Percentiles rank a stretch among this genome's conserved stretches.
Evolutionary conservation across 306 rosid species (phyloP).

Genomic region (Mimosa pudica): DNA sequence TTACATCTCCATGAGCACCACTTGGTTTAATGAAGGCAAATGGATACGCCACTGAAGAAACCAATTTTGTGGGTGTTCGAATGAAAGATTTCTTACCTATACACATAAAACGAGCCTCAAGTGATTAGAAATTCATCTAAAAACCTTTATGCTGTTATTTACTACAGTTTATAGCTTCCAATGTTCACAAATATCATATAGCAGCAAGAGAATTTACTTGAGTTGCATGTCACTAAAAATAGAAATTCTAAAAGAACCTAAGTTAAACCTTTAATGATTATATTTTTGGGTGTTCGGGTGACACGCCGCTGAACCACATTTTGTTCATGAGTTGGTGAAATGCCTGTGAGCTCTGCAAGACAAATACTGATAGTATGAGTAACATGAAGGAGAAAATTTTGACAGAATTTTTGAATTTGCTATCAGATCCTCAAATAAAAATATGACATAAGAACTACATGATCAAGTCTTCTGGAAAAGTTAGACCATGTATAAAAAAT

Average conservation of each 20-base stretch:
- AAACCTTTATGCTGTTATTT: background rate
- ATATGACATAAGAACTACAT: background rate
- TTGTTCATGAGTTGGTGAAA: slow-evolving; percentile 50
- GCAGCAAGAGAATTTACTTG: too few species aligned
- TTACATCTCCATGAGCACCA: slow-evolving; percentile 80
- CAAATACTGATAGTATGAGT: slow-evolving; percentile 16
- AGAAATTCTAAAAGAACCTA: slow-evolving; percentile 8
- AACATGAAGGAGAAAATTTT: background rate
- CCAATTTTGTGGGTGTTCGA: slow-evolving; percentile 65
- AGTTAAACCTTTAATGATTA: slow-evolving; percentile 69
- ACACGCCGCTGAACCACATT: slow-evolving; percentile 42
- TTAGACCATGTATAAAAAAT: background rate
- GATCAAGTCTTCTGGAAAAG: background rate
- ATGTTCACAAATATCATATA: too few species aligned
- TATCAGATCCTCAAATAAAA: background rate
- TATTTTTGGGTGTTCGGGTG: slow-evolving; percentile 54
- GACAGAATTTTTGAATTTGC: background rate
- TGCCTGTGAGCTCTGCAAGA: slow-evolving; percentile 49
- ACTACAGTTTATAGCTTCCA: background rate
- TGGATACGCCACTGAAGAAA: slow-evolving; percentile 88
- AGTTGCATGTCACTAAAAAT: background rate
- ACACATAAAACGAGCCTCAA: slow-evolving; percentile 40
- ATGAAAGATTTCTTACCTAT: slow-evolving; percentile 77
- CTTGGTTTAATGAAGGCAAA: slow-evolving; percentile 86
- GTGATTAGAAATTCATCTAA: slow-evolving; percentile 19